phyloP scores from a whole-genome alignment of 306 rosid species.

The Heteromeles arbutifolia region DNA sequence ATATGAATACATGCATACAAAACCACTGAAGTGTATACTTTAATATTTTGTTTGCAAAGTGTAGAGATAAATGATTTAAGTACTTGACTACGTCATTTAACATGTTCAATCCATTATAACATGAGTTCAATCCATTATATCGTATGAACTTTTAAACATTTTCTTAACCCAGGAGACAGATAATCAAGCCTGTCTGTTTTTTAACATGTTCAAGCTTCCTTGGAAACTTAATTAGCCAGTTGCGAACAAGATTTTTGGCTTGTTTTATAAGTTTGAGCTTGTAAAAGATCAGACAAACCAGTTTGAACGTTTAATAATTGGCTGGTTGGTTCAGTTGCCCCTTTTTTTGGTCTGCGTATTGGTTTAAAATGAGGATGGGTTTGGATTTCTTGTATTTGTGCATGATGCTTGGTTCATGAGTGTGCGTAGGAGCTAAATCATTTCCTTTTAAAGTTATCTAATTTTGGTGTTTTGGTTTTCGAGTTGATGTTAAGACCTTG shows the following conservation, averaged over 20 bases:
- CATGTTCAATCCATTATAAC: neutral
- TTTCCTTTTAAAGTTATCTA: neutral
- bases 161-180: neutral
- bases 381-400: neutral
- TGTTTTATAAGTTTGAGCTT: too few relatives aligned
- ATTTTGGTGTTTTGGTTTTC: neutral
- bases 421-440: neutral
- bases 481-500: neutral
- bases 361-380: neutral
- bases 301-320: neutral
- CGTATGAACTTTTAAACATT: neutral
- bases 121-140: neutral
- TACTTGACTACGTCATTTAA: neutral
- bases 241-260: too few relatives aligned
- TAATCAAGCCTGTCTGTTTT: neutral
- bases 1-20: neutral
- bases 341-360: neutral
- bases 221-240: neutral
- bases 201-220: neutral
- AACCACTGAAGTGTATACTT: neutral
- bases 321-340: neutral
- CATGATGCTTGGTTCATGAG: neutral
- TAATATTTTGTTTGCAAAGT: neutral
- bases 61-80: neutral
- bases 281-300: too few relatives aligned